These are phyloP conservation scores for Trichoderma parareesei DNA, from an alignment of 495 filamentous ascomycete species.

Conservation along the genomic window DNA sequence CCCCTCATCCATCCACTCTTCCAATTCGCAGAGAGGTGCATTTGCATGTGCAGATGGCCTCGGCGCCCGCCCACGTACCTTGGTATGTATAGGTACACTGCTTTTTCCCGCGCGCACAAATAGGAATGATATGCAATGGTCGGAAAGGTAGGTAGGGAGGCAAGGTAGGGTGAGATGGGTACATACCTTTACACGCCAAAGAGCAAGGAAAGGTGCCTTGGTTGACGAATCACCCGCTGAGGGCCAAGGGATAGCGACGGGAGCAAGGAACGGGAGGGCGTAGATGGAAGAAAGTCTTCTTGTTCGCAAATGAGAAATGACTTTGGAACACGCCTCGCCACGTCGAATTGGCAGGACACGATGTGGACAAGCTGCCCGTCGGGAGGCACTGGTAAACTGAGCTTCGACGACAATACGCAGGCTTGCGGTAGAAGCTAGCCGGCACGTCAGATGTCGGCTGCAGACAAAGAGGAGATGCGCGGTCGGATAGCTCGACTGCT, in stretches of 20 bases:
- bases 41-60: background rate
- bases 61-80: background rate
- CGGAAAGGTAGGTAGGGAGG: too few species aligned
- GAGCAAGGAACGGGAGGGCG: conserved; percentile 13
- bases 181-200: background rate
- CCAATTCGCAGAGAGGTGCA: background rate
- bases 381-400: background rate
- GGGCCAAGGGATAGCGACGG: conserved; percentile 3
- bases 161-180: background rate
- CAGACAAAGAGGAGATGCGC: background rate
- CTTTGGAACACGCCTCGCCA: too few species aligned
- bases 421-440: background rate
- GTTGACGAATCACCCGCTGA: background rate
- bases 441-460: background rate
- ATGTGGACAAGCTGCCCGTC: background rate
- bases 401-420: background rate
- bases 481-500: background rate
- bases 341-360: background rate
- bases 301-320: too few species aligned
- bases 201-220: background rate
- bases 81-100: background rate
- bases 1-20: background rate
- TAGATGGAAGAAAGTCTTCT: conserved; percentile 12
- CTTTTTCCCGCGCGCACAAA: background rate
- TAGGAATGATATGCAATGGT: too few species aligned